These are phyloP conservation scores for Didymosphaeria variabile DNA, from an alignment of 2,329 filamentous ascomycete genomes.

Conservation along the genomic window DNA sequence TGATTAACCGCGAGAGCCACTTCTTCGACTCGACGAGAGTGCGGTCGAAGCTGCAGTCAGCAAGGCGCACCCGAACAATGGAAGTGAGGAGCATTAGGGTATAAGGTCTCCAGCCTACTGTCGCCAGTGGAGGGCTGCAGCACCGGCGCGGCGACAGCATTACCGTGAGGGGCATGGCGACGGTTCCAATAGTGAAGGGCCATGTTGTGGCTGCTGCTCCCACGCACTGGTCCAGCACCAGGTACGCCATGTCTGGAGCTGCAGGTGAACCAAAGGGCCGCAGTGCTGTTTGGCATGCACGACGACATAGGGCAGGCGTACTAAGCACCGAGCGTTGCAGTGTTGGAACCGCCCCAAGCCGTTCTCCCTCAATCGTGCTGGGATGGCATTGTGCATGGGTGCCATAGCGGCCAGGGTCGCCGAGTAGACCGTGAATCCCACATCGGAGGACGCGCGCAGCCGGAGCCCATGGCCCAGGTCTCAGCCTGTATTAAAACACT, in stretches of 20 bases:
- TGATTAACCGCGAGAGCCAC: neutral
- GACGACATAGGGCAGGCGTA: slow-evolving; percentile 12
- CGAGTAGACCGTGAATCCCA: slow-evolving; percentile 9
- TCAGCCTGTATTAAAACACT: slow-evolving; percentile 18
- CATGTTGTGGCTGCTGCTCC: neutral
- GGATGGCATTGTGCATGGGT: slow-evolving; percentile 3
- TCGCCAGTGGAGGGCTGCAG: slow-evolving; percentile 1
- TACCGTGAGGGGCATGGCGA: slow-evolving; percentile 1
- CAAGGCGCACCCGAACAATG: neutral
- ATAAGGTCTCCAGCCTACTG: neutral
- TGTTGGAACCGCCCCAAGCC: slow-evolving; percentile 20
- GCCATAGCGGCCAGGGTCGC: slow-evolving; percentile 11
- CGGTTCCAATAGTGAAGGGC: neutral
- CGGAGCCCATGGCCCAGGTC: slow-evolving; percentile 18
- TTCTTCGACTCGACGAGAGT: slow-evolving; percentile 1
- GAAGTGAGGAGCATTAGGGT: slow-evolving; percentile 12
- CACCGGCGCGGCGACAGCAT: neutral
- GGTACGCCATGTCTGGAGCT: neutral
- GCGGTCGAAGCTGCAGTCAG: slow-evolving; percentile 11
- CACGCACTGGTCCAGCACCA: slow-evolving; percentile 2
- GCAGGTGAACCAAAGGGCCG: slow-evolving; percentile 1
- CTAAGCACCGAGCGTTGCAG: slow-evolving; percentile 23
- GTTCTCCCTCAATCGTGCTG: slow-evolving; percentile 18
- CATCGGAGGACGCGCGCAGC: slow-evolving; percentile 4
- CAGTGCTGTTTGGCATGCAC: neutral